Base-by-base conservation (phyloP, 140 eudicot species). In the Bidens hawaiensis region DNA sequence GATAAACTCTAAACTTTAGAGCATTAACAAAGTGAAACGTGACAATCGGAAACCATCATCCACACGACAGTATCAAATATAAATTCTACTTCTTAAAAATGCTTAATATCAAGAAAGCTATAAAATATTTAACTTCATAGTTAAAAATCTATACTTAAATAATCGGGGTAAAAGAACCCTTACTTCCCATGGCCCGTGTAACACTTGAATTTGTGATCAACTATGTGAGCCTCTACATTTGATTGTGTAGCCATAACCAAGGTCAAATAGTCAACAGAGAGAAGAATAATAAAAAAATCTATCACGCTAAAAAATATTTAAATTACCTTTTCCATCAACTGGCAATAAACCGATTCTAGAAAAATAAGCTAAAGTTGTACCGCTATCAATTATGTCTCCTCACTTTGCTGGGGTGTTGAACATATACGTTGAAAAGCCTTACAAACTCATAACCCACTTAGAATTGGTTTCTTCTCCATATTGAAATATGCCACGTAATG, bases 321-420 rank as follows among this genome's bases (percentile, higher is more conserved):
- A 65, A 82, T 59, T 58, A 80, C 91, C 85, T 18, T 70, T 6
- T 33, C 9, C 73, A 87, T 50, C 34, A 87, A 13, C 50, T 68
- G 72, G 49, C 34, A 45, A 70, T 80, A 81, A 46, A 83, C 48
- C n/a, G 57, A 71, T 26, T 80, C n/a, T 64, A 10, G 91, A 88
- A 64, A 87, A 83, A 81, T 87, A 87, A 11, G 95, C 95, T 75
- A 87, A 78, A 11, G 95, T 87, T 24, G 95, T 81, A 56, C 95
- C 93, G n/a, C 95, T 83, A 63, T 87, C 93, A 26, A 87, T 76
- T 25, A 87, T 78, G 1, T 85, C 71, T 52, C 81, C 88, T 16
- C 83, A 59, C 15, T 66, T 71, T 7, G 83, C 53, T n/a, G 67
- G 69, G 21, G 67, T 30, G 65, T 67, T 78, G 27, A 34, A 73